A percentile compares a stretch with the other conserved stretches of the same genome.
Conservation (phyloP, 306 rosid species). For the Mimosa bimucronata region DNA sequence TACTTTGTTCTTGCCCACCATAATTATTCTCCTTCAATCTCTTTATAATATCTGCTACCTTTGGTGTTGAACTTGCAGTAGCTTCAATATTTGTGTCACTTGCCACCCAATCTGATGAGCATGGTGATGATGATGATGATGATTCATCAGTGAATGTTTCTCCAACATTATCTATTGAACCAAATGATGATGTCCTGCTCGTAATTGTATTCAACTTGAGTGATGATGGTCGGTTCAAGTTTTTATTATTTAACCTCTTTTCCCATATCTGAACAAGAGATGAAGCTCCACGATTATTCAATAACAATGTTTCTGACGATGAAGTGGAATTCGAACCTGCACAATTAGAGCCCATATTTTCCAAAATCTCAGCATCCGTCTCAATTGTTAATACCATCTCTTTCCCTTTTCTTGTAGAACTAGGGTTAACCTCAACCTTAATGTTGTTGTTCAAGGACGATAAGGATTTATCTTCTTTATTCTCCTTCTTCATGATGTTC, state of each 20-base stretch:
- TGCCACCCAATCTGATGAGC: neutral
- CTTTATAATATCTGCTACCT: slow-evolving; percentile 74
- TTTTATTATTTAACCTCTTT: slow-evolving; percentile 52
- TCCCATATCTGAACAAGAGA: slow-evolving; percentile 95
- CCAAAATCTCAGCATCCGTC: slow-evolving; percentile 40
- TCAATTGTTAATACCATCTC: slow-evolving; percentile 49
- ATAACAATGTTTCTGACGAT: slow-evolving; percentile 19
- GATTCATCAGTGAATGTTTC: neutral
- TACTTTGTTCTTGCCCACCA: neutral
- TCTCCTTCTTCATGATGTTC: neutral
- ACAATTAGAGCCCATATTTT: slow-evolving; percentile 7
- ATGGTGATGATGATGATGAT: neutral
- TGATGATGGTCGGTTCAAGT: neutral
- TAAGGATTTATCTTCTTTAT: neutral
- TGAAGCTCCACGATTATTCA: slow-evolving; percentile 62
- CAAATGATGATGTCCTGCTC: neutral
- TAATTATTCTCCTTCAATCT: slow-evolving; percentile 36
- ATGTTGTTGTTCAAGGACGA: neutral
- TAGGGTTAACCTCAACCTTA: no score
- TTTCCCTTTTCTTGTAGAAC: slow-evolving; percentile 32
- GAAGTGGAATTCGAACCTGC: neutral
- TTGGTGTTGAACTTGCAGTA: neutral
- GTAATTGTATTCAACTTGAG: neutral
- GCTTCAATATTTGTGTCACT: neutral
- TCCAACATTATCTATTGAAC: neutral